phyloP scores from a whole-genome alignment of 164 flowering plant species.

The Vitis rotundifolia region DNA sequence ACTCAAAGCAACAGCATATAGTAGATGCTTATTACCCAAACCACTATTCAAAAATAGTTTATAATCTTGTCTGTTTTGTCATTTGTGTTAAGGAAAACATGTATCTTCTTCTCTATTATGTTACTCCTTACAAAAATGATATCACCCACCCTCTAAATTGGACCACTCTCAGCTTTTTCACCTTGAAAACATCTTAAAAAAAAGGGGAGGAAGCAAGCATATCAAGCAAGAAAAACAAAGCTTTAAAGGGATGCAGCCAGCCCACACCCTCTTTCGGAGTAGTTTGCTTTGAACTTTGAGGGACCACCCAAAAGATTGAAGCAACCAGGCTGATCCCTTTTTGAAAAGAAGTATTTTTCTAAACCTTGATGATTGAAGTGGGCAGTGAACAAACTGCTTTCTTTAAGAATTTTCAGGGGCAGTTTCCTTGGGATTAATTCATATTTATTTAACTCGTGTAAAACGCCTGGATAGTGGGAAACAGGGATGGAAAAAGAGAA shows the following conservation, averaged over 20 bases:
- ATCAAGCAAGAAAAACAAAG: constrained; percentile 6
- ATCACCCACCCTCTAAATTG: not conserved
- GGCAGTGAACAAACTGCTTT: not conserved
- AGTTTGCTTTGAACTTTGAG: not conserved
- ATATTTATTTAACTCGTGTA: not conserved
- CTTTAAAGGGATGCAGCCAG: constrained; percentile 10
- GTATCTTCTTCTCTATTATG: not conserved
- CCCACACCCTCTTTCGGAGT: not conserved
- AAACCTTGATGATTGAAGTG: not conserved
- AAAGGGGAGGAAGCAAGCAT: not conserved
- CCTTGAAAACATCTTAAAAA: not conserved
- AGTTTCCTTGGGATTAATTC: not conserved
- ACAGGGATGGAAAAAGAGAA: not conserved
- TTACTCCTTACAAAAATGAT: too few species aligned
- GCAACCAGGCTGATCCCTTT: not conserved
- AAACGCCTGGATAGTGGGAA: not conserved
- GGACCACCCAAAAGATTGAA: not conserved
- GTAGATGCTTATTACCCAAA: not conserved
- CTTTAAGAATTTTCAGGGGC: not conserved
- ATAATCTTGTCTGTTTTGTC: not conserved
- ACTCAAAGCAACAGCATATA: not conserved
- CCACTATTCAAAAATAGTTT: not conserved
- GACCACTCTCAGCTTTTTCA: too few species aligned
- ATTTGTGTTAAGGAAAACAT: not conserved
- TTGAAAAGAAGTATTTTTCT: not conserved